Conservation (phyloP, 805 yeast species). For the Diddensiella santjacobensis region DNA sequence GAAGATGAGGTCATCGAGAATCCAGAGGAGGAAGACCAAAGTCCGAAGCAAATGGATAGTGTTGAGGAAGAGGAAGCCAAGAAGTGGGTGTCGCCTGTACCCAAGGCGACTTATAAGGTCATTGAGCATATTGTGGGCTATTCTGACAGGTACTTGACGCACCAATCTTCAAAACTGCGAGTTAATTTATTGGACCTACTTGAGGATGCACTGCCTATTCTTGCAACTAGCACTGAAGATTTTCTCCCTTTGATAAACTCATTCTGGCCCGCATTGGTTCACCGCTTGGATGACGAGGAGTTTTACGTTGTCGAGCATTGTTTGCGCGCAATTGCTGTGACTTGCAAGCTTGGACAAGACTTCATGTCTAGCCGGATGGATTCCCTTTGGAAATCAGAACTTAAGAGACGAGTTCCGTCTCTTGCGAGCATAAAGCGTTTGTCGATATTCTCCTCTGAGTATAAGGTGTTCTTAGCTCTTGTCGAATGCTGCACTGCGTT, state of each 20-base stretch:
- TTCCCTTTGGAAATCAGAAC: slow-evolving; percentile 17
- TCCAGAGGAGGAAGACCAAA: slow-evolving; percentile 34
- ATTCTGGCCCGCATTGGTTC: slow-evolving; percentile 46
- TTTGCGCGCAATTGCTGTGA: slow-evolving; percentile 27
- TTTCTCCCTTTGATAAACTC: slow-evolving; percentile 51
- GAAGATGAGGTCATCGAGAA: slow-evolving; percentile 13
- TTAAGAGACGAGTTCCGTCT: slow-evolving; percentile 11
- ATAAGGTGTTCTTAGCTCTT: slow-evolving; percentile 13
- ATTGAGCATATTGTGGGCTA: slow-evolving; percentile 61
- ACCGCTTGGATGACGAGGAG: slow-evolving; percentile 32
- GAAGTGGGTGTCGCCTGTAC: slow-evolving; percentile 67
- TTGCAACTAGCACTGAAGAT: slow-evolving; percentile 47
- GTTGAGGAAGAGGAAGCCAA: slow-evolving; percentile 29
- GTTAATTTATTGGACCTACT: slow-evolving; percentile 53
- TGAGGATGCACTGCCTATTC: slow-evolving; percentile 43
- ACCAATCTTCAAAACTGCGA: slow-evolving; percentile 55
- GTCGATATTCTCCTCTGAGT: slow-evolving; percentile 17
- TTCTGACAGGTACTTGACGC: slow-evolving; percentile 66
- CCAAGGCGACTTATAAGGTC: slow-evolving; percentile 54
- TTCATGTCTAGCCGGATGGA: slow-evolving; percentile 36
- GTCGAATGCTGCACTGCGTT: slow-evolving; percentile 12
- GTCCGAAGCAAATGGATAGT: slow-evolving; percentile 30
- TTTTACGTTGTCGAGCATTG: slow-evolving; percentile 31
- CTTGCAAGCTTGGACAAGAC: slow-evolving; percentile 30
- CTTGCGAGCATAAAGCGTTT: not conserved